phyloP scores from a whole-genome alignment of 169 alveolate genomes.

The Plasmodium cynomolgi region DNA sequence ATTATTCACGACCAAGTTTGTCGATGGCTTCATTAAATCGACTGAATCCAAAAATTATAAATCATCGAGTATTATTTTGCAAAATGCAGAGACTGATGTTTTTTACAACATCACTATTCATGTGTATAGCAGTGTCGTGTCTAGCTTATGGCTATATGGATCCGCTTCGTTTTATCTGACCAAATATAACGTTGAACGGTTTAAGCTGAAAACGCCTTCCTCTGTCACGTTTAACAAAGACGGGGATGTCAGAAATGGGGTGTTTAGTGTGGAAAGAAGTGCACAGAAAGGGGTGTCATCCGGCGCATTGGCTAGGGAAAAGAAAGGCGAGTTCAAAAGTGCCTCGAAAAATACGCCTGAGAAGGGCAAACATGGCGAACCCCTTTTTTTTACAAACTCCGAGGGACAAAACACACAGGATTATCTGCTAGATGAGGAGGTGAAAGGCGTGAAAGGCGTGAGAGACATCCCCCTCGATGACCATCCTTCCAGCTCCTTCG shows the following conservation, averaged over 20 bases:
- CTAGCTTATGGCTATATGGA: conserved; percentile 52
- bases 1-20: conserved; percentile 45
- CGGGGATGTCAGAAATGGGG: background rate
- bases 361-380: background rate
- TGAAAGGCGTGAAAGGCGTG: too few relatives aligned
- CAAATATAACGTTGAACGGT: conserved; percentile 31
- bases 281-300: background rate
- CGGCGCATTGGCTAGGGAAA: background rate
- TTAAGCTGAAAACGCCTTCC: conserved; percentile 60
- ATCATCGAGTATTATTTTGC: conserved; percentile 66
- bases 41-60: conserved; percentile 70
- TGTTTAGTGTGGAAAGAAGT: background rate
- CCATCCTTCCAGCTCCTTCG: background rate
- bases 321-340: background rate
- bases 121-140: conserved; percentile 24
- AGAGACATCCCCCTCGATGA: background rate
- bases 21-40: conserved; percentile 60
- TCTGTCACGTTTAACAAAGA: conserved; percentile 21
- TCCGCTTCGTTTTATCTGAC: conserved; percentile 50
- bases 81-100: conserved; percentile 67
- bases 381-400: background rate
- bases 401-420: background rate
- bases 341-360: background rate
- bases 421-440: background rate
- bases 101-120: conserved; percentile 64